phyloP scores from a whole-genome alignment of 257 asterid species.

The Nicotiana obtusifolia region DNA sequence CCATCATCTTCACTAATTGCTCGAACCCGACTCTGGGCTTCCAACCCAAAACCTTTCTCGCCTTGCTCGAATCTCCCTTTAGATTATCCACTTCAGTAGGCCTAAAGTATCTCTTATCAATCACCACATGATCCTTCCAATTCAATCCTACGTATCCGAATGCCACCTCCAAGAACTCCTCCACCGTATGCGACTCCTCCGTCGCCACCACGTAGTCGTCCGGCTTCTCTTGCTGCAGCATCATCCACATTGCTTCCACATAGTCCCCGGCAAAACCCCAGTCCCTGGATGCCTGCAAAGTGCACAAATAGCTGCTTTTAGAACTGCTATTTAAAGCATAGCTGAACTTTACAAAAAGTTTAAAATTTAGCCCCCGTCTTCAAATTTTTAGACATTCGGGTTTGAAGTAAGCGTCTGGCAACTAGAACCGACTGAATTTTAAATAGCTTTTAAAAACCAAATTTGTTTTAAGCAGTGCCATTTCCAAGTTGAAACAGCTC shows the following conservation, averaged over 20 bases:
- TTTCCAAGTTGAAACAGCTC: no score
- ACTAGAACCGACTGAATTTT: no score
- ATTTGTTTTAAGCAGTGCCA: no score
- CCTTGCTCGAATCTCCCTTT: conserved; percentile 80
- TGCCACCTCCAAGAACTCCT: conserved; percentile 68
- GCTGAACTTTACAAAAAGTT: no score
- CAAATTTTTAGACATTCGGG: no score
- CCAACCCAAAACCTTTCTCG: conserved; percentile 77
- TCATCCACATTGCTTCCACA: conserved; percentile 98
- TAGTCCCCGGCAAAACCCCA: conserved; percentile 98
- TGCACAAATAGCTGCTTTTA: no score
- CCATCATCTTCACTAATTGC: conserved; percentile 96
- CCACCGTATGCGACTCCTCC: conserved; percentile 85
- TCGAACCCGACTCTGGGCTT: conserved; percentile 79
- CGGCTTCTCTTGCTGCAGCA: conserved; percentile 92
- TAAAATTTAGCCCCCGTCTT: no score
- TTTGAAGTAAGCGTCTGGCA: no score
- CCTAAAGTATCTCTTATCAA: conserved; percentile 78
- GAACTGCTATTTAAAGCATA: no score
- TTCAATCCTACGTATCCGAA: conserved; percentile 74
- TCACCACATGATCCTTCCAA: conserved; percentile 87
- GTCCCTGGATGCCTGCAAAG: conserved; percentile 68
- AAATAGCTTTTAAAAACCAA: no score
- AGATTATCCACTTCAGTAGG: conserved; percentile 88
- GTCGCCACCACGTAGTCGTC: conserved; percentile 97